Evolutionary conservation across 345 rosid species (phyloP), one percentile per base, ranked within the genome.

Genomic region (Carallia brachiata): DNA sequence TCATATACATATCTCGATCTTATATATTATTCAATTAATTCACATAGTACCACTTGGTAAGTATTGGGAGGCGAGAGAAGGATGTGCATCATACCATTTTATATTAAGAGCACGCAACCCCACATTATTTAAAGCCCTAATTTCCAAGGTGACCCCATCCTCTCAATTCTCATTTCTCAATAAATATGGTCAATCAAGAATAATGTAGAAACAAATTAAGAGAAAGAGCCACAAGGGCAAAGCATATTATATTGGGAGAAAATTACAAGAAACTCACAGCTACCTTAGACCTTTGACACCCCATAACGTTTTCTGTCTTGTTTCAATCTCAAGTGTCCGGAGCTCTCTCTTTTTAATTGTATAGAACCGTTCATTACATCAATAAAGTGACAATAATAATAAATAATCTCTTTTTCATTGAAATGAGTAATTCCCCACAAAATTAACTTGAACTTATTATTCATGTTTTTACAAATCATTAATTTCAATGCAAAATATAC

Each of bases 81-180:
- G 77, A 77, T 75, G 78, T 79, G 86, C 70, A 62, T 18, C 81
- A 81, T 84, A 82, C 73, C 70, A 67, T 65, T 73, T 67, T 81
- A 69, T 44, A 44, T 44, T 44, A 16, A 44, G 62, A 62, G 75
- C 85, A 66, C 74, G 57, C 70, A 8, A 68, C 77, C 80, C 68
- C 62, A 55, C 78, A 18, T 32, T 65, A 18, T 32, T 65, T 10
- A 65, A 70, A 81, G 70, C 84, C 83, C 84, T 77, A 82, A 75
- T 82, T 74, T 62, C 67, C 63, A 67, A 67, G 67, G 28, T 17
- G 16, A 77, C 61, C 15, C 37, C 67, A 62, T 37, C 57, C 62
- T 56, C 6, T 56, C 59, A 7, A 2, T 0, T 63, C 73, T 39
- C 55, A 5, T 30, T 36, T 30, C 69, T 55, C 27, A 8, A 52